Conservation (phyloP, 2,329 filamentous ascomycete species). For the Trichoderma koningiopsis region DNA sequence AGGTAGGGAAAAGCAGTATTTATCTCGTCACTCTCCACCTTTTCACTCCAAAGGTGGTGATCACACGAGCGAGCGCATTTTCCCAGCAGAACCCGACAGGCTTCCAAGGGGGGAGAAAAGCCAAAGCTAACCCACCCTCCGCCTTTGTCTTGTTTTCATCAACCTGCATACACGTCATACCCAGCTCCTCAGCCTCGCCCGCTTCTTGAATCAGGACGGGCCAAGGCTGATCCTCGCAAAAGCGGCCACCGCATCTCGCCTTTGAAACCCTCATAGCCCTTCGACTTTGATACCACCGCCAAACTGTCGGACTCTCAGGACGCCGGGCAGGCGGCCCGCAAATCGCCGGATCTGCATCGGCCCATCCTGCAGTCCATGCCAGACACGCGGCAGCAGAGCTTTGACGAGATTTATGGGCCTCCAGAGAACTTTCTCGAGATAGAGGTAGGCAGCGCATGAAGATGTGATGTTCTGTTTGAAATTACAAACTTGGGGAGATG, state of each 20-base stretch:
- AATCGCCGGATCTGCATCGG: slow-evolving; percentile 45
- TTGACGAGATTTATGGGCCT: slow-evolving; percentile 98
- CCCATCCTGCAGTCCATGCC: slow-evolving; percentile 68
- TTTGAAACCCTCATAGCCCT: neutral
- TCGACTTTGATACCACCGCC: slow-evolving; percentile 34
- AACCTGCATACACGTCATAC: neutral
- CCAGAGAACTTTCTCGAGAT: slow-evolving; percentile 99
- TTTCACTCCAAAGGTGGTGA: slow-evolving; percentile 11
- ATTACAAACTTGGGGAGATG: neutral
- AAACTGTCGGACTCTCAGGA: slow-evolving; percentile 49
- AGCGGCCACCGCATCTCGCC: neutral
- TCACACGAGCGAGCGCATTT: slow-evolving; percentile 24
- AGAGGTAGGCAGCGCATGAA: slow-evolving; percentile 62
- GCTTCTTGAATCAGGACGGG: neutral
- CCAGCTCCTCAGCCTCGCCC: neutral
- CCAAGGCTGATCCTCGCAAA: neutral
- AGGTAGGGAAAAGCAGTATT: neutral
- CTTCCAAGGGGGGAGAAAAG: neutral
- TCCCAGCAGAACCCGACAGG: neutral
- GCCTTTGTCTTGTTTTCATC: neutral
- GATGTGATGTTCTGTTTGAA: neutral
- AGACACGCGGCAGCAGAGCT: slow-evolving; percentile 84
- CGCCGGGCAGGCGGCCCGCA: slow-evolving; percentile 39
- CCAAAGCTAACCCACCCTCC: neutral
- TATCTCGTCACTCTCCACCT: slow-evolving; percentile 22